phyloP scores from a whole-genome alignment of 2,329 filamentous ascomycete genomes.

The Colletotrichum sublineola region DNA sequence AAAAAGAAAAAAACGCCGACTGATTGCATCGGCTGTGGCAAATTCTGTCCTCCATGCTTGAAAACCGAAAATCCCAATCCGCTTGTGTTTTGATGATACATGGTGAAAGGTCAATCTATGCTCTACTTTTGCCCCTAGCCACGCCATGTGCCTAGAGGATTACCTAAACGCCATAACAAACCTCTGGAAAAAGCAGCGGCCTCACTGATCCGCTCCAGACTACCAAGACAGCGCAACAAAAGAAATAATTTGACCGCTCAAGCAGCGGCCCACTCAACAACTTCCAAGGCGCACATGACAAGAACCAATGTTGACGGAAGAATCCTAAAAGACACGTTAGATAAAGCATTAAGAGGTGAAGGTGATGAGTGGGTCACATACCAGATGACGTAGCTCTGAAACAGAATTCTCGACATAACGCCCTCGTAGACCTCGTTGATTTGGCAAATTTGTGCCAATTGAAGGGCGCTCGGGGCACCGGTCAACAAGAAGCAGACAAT shows the following conservation, averaged over 20 bases:
- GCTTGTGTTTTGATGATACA: slow-evolving; percentile 13
- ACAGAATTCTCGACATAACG: slow-evolving; percentile 91
- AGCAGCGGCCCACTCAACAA: slow-evolving; percentile 83
- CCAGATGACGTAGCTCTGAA: slow-evolving; percentile 98
- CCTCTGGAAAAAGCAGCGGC: neutral
- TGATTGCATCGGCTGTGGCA: neutral
- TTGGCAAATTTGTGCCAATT: slow-evolving; percentile 98
- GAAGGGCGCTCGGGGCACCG: slow-evolving; percentile 91
- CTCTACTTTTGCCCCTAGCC: slow-evolving; percentile 5
- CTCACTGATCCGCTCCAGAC: neutral
- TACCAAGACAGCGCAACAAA: slow-evolving; percentile 1
- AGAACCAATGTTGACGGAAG: slow-evolving; percentile 91
- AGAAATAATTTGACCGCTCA: slow-evolving; percentile 38
- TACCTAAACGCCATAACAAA: slow-evolving; percentile 18
- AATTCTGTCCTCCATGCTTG: neutral
- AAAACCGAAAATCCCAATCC: neutral
- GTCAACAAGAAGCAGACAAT: slow-evolving; percentile 97
- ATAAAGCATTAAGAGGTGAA: neutral
- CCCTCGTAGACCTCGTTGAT: slow-evolving; percentile 96
- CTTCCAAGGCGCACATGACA: slow-evolving; percentile 92
- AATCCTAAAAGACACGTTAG: slow-evolving; percentile 71
- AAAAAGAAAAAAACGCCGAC: no score
- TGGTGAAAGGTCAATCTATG: slow-evolving; percentile 6
- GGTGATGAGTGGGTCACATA: slow-evolving; percentile 58
- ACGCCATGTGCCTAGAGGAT: slow-evolving; percentile 1